A percentile compares a stretch with the other conserved stretches of the same genome.
phyloP scores from a whole-genome alignment of 2,329 filamentous ascomycete species.

The Neopestalotiopsis sp. region DNA sequence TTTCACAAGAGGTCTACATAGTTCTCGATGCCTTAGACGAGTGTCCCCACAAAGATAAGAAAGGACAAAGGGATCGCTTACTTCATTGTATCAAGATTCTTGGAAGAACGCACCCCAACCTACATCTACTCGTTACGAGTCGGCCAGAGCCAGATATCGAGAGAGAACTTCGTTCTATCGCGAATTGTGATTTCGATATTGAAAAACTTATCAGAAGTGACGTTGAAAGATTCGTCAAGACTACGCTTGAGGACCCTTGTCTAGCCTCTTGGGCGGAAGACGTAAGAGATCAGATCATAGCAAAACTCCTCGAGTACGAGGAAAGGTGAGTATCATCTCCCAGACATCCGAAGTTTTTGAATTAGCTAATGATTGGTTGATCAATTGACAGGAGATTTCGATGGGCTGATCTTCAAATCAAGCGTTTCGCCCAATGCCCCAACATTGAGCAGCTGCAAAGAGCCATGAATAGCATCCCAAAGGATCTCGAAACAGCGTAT shows the following conservation, averaged over 20 bases:
- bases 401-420: background rate
- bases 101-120: background rate
- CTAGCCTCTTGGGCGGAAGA: background rate
- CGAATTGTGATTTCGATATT: background rate
- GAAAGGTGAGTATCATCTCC: slow-evolving; percentile 3
- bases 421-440: background rate
- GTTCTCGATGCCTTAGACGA: slow-evolving; percentile 10
- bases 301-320: background rate
- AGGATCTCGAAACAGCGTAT: background rate
- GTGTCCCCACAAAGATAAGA: background rate
- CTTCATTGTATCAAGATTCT: background rate
- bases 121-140: slow-evolving; percentile 17
- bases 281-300: background rate
- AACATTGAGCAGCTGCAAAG: background rate
- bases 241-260: background rate
- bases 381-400: background rate
- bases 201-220: background rate
- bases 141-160: slow-evolving; percentile 13
- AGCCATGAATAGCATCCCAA: background rate
- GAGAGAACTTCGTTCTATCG: background rate
- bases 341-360: too few species aligned
- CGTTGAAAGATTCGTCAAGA: slow-evolving; percentile 4
- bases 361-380: too few species aligned
- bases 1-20: background rate
- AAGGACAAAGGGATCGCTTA: background rate